A percentile compares a stretch with the other conserved stretches of the same genome.
These are phyloP conservation scores for Syzygium aqueum DNA, from an alignment of 345 rosid species.

Conservation along the genomic window DNA sequence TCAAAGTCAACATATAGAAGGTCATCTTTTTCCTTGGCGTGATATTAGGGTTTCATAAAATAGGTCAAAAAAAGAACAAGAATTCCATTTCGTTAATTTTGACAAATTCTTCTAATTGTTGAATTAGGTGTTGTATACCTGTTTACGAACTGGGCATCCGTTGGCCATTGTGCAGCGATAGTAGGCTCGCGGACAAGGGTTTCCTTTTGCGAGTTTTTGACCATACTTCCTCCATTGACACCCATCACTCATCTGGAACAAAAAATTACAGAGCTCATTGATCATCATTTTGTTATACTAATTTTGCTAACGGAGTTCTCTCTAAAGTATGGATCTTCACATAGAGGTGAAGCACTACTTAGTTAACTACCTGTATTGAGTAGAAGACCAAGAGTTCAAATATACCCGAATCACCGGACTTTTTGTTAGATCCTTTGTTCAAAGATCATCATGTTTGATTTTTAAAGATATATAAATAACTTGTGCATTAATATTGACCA, in stretches of 20 bases:
- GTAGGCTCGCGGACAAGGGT: slow-evolving; percentile 93
- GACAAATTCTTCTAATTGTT: not conserved
- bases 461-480: not conserved
- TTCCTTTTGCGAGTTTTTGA: slow-evolving; percentile 79
- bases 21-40: not conserved
- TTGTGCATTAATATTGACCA: not conserved
- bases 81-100: not conserved
- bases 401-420: not conserved
- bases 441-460: not conserved
- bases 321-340: not conserved
- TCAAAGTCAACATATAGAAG: not conserved
- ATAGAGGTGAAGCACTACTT: not conserved
- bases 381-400: not conserved
- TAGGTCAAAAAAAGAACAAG: not conserved
- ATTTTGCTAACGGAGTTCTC: not conserved
- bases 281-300: not conserved
- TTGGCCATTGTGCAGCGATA: slow-evolving; percentile 74
- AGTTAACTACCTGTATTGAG: too few relatives aligned
- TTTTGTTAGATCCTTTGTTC: not conserved
- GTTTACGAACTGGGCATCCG: slow-evolving; percentile 85
- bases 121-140: slow-evolving; percentile 23
- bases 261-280: not conserved
- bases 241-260: slow-evolving; percentile 65
- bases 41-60: not conserved
- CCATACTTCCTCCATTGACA: slow-evolving; percentile 98